Evolutionary conservation across 768 basidiomycete genomes (phyloP).

Genomic region (Mycena belliarum): DNA sequence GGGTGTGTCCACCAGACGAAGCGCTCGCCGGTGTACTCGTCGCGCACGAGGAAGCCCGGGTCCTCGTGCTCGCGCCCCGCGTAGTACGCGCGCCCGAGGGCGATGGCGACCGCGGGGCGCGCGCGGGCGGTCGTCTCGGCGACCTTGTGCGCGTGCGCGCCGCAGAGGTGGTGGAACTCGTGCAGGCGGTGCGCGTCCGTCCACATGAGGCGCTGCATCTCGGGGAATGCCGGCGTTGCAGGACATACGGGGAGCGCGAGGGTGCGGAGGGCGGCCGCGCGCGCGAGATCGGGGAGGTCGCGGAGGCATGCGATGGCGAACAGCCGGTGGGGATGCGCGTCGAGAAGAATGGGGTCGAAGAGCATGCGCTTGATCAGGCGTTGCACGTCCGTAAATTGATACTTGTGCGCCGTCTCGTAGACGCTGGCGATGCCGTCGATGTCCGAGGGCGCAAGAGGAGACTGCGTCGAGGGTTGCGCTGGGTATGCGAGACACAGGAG

Average conservation of each 20-base stretch:
- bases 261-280: not conserved
- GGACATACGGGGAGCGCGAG: not conserved
- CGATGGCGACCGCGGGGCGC: too few species aligned
- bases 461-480: not conserved
- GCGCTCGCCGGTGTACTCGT: too few species aligned
- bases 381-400: not conserved
- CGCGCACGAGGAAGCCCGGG: too few species aligned
- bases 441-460: not conserved
- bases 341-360: not conserved
- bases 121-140: too few species aligned
- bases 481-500: not conserved
- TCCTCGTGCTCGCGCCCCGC: too few species aligned
- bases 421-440: not conserved
- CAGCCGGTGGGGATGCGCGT: constrained; percentile 4
- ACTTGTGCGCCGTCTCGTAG: constrained; percentile 4
- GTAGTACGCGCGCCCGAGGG: too few species aligned
- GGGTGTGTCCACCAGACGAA: too few species aligned
- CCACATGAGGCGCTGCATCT: too few species aligned
- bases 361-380: constrained; percentile 1
- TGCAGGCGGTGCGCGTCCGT: too few species aligned
- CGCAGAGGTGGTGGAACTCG: too few species aligned
- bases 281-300: not conserved
- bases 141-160: too few species aligned
- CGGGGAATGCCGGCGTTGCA: too few species aligned
- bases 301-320: constrained; percentile 9